Evolutionary conservation across 108 stramenopile genomes (phyloP), one percentile per base, ranked within the genome.

Genomic region (Fistulifera solaris): DNA sequence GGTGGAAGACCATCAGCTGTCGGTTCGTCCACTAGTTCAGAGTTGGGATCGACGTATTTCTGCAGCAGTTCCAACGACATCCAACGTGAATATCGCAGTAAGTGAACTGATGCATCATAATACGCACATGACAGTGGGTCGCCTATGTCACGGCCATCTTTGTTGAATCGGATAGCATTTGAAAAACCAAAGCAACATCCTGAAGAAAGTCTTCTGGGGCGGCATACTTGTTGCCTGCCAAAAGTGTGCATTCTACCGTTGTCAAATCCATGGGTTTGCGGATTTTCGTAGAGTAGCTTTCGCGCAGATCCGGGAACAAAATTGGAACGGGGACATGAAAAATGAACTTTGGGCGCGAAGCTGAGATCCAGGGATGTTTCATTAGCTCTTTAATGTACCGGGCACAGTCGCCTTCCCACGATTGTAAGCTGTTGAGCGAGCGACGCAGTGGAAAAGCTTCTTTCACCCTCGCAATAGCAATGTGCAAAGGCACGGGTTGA

Each of bases 231-330:
- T 67, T 74, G n/a, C 87, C 87, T 31, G 69, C 68, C 42, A 91
- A 68, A 14, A 91, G 69, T 17, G 81, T 85, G 27, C 79, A 72
- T 60, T 91, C 89, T 14, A 76, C 77, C 11, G 89, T 87, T n/a
- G 89, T 91, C 28, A 91, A 60, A 64, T 91, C 89, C 89, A 91
- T 91, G 11, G 85, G 89, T 38, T 87, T 77, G 17, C 73, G 63
- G 16, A 91, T 81, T 52, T 82, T 84, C 16, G 65, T 65, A 17
- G 68, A 62, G 52, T 91, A 91, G 8, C 62, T 66, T 12, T 83
- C 85, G 40, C 69, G 56, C 22, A 91, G 65, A 49, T 77, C 72
- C 14, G 89, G 89, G 57, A 87, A 87, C 6, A 91, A 48, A 2
- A 79, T 63, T 3, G 81, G 76, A 13, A 91, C 89, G 1, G 89